Conservation (phyloP, 2,329 filamentous ascomycete species). For the Drechslerella coelobrocha region DNA sequence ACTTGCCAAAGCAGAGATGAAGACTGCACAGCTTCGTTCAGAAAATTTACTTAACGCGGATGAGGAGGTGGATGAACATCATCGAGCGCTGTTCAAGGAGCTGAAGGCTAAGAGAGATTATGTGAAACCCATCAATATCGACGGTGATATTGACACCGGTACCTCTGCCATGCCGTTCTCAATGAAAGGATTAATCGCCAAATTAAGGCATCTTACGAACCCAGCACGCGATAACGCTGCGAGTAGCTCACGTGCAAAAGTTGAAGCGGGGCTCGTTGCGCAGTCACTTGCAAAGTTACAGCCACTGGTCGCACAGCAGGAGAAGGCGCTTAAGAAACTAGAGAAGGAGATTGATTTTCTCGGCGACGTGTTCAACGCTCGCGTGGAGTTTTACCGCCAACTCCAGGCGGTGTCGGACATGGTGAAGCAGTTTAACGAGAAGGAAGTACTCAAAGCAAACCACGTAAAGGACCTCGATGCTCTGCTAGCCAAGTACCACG, state of each 20-base stretch:
- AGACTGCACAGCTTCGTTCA: constrained; percentile 67
- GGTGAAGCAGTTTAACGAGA: constrained; percentile 71
- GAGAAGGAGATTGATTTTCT: constrained; percentile 40
- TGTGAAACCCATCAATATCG: constrained; percentile 58
- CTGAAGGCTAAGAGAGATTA: constrained; percentile 61
- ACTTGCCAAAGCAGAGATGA: constrained; percentile 75
- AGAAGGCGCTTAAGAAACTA: constrained; percentile 62
- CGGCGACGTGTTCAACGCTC: constrained; percentile 75
- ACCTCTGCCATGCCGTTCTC: constrained; percentile 57
- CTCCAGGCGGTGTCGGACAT: constrained; percentile 90
- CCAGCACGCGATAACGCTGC: constrained; percentile 59
- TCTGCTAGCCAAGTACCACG: constrained; percentile 22
- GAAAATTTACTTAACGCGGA: constrained; percentile 63
- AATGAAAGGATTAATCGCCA: constrained; percentile 68
- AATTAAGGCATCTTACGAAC: constrained; percentile 63
- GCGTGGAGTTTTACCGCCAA: constrained; percentile 88
- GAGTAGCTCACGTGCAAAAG: constrained; percentile 29
- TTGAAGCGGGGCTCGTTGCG: constrained; percentile 64
- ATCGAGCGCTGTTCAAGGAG: constrained; percentile 68
- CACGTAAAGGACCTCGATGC: constrained; percentile 66
- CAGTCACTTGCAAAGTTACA: constrained; percentile 69
- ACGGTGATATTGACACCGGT: constrained; percentile 22
- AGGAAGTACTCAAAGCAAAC: constrained; percentile 65
- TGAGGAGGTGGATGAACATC: constrained; percentile 66
- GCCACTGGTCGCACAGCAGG: constrained; percentile 63